Evolutionary conservation across 2,329 filamentous ascomycete genomes (phyloP), one percentile per base, ranked within the genome.

Genomic region (Fusarium sp.): DNA sequence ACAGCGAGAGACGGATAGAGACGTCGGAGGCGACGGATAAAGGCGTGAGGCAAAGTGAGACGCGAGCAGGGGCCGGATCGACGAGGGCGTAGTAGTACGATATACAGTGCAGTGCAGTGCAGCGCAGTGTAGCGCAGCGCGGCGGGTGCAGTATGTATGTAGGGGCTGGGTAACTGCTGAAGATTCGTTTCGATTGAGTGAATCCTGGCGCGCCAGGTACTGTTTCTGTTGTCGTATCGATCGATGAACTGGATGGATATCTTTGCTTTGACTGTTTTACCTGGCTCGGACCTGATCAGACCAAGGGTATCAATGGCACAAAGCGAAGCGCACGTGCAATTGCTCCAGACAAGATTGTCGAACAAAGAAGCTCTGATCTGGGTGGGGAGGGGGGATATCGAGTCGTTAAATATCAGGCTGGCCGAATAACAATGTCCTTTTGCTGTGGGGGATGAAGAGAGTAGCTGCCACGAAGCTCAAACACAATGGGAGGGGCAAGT

Each of bases 341-440:
- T 65, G 61, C 61, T 65, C 61, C 61, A 42, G 61, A 51, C 61
- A 57, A 49, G 35, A 49, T 31, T 57, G 39, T 49, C 44, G 44
- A 49, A 59, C 27, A 57, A 49, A 49, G 46, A 43, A 50, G 33
- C 35, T 23, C 11, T 23, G 21, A 4, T 23, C 21, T 7, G 21
- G 21, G 38, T 14, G 42, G 38, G 19, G 42, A n/a, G n/a, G n/a
- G n/a, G n/a, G n/a, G n/a, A n/a, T n/a, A 49, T 19, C 50, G 44
- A 46, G 31, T 58, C 42, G 42, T 38, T 21, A 15, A 31, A 36
- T 19, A 52, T 41, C 32, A 48, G 48, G 53, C 13, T 47, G 50
- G 51, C 41, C 29, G 47, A 50, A 35, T 29, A 27, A 35, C 41
- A n/a, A 31, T 25, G 27, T 9, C 39, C 27, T 32, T 44, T 23